phyloP scores from a whole-genome alignment of 352 stramenopile genomes.

The Phytophthora citrophthora region DNA sequence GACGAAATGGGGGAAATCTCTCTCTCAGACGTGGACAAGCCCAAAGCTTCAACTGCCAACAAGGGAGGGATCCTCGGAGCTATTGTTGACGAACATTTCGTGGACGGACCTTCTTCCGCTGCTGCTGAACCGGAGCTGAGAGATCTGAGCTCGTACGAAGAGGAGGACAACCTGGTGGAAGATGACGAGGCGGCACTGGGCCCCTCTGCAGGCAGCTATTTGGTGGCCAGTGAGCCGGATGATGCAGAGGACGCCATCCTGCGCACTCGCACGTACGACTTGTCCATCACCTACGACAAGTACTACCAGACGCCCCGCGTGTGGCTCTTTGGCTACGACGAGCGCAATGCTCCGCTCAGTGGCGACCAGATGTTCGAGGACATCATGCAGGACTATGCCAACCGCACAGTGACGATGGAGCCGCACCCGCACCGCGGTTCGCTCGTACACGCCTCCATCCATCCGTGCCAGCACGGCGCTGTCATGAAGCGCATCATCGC shows the following conservation, averaged over 20 bases:
- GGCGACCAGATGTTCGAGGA: conserved; percentile 98
- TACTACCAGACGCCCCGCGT: conserved; percentile 99
- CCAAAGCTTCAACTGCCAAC: conserved; percentile 4
- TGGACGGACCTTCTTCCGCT: conserved; percentile 11
- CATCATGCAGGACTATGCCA: conserved; percentile 99
- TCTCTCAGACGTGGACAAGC: conserved; percentile 36
- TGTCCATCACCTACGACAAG: conserved; percentile 99
- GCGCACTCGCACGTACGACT: conserved; percentile 97
- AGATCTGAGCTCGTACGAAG: conserved; percentile 75
- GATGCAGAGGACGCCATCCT: conserved; percentile 93
- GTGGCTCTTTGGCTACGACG: conserved; percentile 97
- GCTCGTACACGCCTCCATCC: conserved; percentile 94
- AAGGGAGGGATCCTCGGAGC: conserved; percentile 55
- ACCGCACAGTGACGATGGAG: conserved; percentile 99
- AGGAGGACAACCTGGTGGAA: conserved; percentile 80
- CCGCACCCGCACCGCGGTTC: conserved; percentile 93
- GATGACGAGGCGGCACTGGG: conserved; percentile 66
- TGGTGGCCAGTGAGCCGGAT: conserved; percentile 74
- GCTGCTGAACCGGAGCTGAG: conserved; percentile 33
- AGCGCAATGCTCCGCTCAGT: conserved; percentile 88
- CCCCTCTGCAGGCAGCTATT: conserved; percentile 39
- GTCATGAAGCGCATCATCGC: conserved; percentile 99
- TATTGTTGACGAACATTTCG: conserved; percentile 81
- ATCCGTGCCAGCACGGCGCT: conserved; percentile 98
- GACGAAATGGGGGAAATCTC: conserved; percentile 73